phyloP scores from a whole-genome alignment of 2,329 filamentous ascomycete genomes.

The Camillea tinctor region DNA sequence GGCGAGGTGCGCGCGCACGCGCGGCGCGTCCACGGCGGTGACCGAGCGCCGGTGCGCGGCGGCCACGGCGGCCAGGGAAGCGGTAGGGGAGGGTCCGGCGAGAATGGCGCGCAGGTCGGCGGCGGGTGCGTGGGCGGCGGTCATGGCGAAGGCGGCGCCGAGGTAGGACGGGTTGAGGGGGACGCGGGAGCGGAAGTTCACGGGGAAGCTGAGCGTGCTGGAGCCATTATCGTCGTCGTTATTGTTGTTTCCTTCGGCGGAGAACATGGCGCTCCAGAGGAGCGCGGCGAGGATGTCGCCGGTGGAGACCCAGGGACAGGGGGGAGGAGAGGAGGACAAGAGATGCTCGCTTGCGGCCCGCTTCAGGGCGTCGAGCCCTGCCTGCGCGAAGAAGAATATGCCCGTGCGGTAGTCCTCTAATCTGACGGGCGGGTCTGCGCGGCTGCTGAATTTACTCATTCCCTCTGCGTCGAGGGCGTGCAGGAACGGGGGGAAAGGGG shows the following conservation, averaged over 20 bases:
- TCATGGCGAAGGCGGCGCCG: constrained; percentile 30
- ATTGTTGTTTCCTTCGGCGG: constrained; percentile 9
- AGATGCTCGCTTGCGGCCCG: constrained; percentile 18
- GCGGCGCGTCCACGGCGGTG: not conserved
- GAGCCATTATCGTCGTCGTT: not conserved
- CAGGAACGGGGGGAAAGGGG: constrained; percentile 21
- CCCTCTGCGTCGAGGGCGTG: constrained; percentile 10
- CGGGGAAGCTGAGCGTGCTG: constrained; percentile 27
- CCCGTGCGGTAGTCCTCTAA: constrained; percentile 17
- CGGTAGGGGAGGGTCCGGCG: not conserved
- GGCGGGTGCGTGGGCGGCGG: constrained; percentile 12
- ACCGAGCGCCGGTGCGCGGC: not conserved
- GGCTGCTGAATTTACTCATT: not conserved
- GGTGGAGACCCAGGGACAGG: constrained; percentile 28
- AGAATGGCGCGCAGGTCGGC: constrained; percentile 7
- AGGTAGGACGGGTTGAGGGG: constrained; percentile 23
- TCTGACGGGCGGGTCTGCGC: not conserved
- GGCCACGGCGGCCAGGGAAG: not conserved
- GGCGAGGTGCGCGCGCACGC: not conserved
- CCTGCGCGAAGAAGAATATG: constrained; percentile 27
- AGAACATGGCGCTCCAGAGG: constrained; percentile 28
- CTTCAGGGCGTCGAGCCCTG: constrained; percentile 20
- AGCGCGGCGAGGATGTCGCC: constrained; percentile 27
- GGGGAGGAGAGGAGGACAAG: not conserved
- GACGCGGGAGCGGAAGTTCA: constrained; percentile 25